A percentile compares a stretch with the other conserved stretches of the same genome.
These are phyloP conservation scores for Beauveria varroae DNA, from an alignment of 2,329 filamentous ascomycete genomes.

Conservation along the genomic window DNA sequence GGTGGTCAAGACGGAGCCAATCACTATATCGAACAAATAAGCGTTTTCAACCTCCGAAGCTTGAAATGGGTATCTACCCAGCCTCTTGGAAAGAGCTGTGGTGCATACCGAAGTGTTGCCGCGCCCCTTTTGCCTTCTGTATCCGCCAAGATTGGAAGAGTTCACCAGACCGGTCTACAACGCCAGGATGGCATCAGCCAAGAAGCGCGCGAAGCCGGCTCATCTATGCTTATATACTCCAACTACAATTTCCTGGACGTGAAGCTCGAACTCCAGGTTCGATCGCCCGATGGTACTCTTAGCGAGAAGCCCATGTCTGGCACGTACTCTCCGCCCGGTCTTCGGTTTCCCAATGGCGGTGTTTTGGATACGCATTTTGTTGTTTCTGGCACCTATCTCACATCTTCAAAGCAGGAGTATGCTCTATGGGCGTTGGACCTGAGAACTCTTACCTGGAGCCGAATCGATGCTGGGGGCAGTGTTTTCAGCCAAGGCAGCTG, in stretches of 20 bases:
- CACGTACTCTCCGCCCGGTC: slow-evolving; percentile 77
- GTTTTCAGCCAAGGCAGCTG: slow-evolving; percentile 97
- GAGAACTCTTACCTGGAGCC: slow-evolving; percentile 81
- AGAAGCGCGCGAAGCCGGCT: slow-evolving; percentile 48
- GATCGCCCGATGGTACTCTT: slow-evolving; percentile 74
- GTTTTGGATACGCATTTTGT: slow-evolving; percentile 96
- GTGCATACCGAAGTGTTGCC: slow-evolving; percentile 92
- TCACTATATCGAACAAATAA: slow-evolving; percentile 98
- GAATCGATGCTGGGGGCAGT: slow-evolving; percentile 88
- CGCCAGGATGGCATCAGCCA: slow-evolving; percentile 41
- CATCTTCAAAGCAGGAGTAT: slow-evolving; percentile 96
- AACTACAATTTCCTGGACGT: slow-evolving; percentile 99
- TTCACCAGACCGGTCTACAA: slow-evolving; percentile 35
- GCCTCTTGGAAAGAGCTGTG: slow-evolving; percentile 81
- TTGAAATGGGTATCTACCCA: slow-evolving; percentile 93
- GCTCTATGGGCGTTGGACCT: slow-evolving; percentile 92
- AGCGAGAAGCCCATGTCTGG: slow-evolving; percentile 85
- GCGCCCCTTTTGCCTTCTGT: slow-evolving; percentile 67
- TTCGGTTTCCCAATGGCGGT: slow-evolving; percentile 92
- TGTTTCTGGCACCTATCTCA: slow-evolving; percentile 93
- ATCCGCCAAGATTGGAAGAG: slow-evolving; percentile 58
- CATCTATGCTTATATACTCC: slow-evolving; percentile 91
- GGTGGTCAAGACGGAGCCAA: slow-evolving; percentile 96
- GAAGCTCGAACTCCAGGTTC: slow-evolving; percentile 87
- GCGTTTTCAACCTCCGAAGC: slow-evolving; percentile 92